phyloP scores from a whole-genome alignment of 768 basidiomycete genomes.

The Amanita brunnescens region DNA sequence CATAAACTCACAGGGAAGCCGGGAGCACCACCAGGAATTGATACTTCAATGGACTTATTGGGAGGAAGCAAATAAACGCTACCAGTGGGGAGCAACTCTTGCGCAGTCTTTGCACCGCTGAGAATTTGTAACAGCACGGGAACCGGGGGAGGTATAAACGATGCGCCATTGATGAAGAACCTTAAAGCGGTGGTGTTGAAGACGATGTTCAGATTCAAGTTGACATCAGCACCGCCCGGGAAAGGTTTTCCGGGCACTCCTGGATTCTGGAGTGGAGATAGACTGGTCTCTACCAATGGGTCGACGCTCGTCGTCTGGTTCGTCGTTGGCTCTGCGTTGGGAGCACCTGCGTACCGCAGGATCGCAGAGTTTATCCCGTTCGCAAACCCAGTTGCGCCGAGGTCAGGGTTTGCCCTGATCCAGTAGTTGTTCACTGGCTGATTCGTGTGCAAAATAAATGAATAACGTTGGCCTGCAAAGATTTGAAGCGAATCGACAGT shows the following conservation, averaged over 20 bases:
- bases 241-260: slow-evolving; percentile 13
- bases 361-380: slow-evolving; percentile 48
- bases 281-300: slow-evolving; percentile 6
- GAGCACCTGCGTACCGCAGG: slow-evolving; percentile 38
- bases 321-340: slow-evolving; percentile 26
- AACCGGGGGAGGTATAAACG: slow-evolving; percentile 29
- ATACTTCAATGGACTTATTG: slow-evolving; percentile 28
- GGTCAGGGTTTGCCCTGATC: slow-evolving; percentile 29
- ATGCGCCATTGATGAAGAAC: slow-evolving; percentile 23
- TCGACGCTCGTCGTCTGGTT: neutral
- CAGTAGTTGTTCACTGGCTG: slow-evolving; percentile 34
- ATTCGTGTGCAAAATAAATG: slow-evolving; percentile 32
- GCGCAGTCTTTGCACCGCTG: slow-evolving; percentile 39
- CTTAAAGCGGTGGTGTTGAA: slow-evolving; percentile 9
- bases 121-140: slow-evolving; percentile 54
- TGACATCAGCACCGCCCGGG: slow-evolving; percentile 18
- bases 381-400: slow-evolving; percentile 12
- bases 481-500: slow-evolving; percentile 33
- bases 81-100: too few relatives aligned
- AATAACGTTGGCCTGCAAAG: slow-evolving; percentile 37
- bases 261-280: slow-evolving; percentile 11
- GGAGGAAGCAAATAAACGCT: slow-evolving; percentile 37
- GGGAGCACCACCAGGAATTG: neutral
- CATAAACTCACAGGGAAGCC: slow-evolving; percentile 5
- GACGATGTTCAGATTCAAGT: slow-evolving; percentile 13